Evolutionary conservation across 768 basidiomycete species (phyloP).

Genomic region (Macrolepiota fuliginosa): DNA sequence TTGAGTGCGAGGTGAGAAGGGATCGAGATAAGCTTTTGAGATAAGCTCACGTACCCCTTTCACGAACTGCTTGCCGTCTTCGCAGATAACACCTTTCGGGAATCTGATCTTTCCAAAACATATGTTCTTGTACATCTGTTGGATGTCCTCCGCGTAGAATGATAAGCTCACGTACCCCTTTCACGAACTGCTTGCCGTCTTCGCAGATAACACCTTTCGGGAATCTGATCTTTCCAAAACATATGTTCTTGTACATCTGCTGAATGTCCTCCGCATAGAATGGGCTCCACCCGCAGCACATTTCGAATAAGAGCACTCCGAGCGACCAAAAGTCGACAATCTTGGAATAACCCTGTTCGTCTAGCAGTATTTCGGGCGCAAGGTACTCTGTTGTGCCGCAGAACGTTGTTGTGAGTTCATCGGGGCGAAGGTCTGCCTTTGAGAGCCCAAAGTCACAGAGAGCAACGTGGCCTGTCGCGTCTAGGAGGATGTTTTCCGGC

Average conservation of each 20-base stretch:
- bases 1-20: background rate
- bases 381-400: slow-evolving; percentile 99
- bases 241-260: slow-evolving; percentile 99
- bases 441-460: slow-evolving; percentile 98
- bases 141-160: slow-evolving; percentile 98
- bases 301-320: slow-evolving; percentile 95
- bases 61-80: slow-evolving; percentile 98
- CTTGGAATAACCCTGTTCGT: slow-evolving; percentile 98
- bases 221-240: slow-evolving; percentile 98
- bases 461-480: slow-evolving; percentile 97
- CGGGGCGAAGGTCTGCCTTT: slow-evolving; percentile 89
- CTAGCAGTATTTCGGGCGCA: slow-evolving; percentile 96
- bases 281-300: slow-evolving; percentile 99
- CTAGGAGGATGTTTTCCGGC: slow-evolving; percentile 97
- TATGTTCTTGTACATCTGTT: slow-evolving; percentile 99
- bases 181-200: slow-evolving; percentile 98
- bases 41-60: slow-evolving; percentile 71
- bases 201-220: slow-evolving; percentile 96
- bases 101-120: slow-evolving; percentile 99
- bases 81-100: slow-evolving; percentile 93
- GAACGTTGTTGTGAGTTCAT: slow-evolving; percentile 98
- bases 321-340: slow-evolving; percentile 98
- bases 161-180: slow-evolving; percentile 90
- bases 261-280: slow-evolving; percentile 99
- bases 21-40: background rate